phyloP scores from a whole-genome alignment of 495 filamentous ascomycete genomes.

The Penicillium flavigenum region DNA sequence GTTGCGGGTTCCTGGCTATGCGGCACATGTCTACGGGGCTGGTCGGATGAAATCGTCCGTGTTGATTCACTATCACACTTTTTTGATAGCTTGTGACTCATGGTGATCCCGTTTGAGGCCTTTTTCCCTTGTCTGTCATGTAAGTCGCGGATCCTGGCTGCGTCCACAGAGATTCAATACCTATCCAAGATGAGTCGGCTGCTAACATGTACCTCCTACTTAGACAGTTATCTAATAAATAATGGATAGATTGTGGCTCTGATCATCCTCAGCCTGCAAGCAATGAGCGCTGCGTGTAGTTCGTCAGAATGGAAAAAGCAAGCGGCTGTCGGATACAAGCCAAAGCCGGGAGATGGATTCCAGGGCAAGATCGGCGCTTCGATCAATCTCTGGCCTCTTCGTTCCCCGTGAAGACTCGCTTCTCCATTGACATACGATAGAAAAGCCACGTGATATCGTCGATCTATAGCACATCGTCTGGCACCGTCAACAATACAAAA shows the following conservation, averaged over 20 bases:
- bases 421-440: neutral
- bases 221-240: neutral
- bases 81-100: neutral
- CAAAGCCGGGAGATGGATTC: neutral
- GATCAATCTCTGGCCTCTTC: neutral
- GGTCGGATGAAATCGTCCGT: slow-evolving; percentile 1
- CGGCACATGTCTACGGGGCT: slow-evolving; percentile 1
- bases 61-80: too few relatives aligned
- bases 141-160: too few relatives aligned
- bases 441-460: neutral
- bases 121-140: neutral
- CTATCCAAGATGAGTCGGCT: neutral
- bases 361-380: neutral
- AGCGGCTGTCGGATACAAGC: neutral
- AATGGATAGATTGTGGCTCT: neutral
- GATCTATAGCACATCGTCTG: neutral
- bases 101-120: neutral
- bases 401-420: neutral
- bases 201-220: neutral
- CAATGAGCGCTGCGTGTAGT: neutral
- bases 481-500: neutral
- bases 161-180: neutral
- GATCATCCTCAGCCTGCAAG: neutral
- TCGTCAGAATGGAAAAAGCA: neutral
- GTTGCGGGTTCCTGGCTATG: neutral